phyloP scores from a whole-genome alignment of 2,329 filamentous ascomycete species.

The Zymoseptoria brevis region DNA sequence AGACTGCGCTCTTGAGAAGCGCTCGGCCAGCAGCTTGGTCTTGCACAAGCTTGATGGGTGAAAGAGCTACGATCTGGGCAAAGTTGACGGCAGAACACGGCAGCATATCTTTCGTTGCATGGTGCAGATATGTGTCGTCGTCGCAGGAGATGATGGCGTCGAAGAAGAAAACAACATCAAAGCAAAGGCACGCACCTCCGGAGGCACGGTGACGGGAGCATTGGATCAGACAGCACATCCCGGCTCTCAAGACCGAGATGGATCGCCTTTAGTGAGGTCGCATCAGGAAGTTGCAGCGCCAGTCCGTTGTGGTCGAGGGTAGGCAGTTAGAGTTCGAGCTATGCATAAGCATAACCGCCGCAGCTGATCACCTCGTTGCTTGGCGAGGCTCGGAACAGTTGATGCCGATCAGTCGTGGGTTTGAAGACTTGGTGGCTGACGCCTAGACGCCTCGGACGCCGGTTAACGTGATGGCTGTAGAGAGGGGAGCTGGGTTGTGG shows the following conservation, averaged over 20 bases:
- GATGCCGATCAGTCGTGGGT: not conserved
- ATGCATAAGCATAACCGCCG: constrained; percentile 19
- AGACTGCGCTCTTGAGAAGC: not conserved
- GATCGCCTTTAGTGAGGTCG: constrained; percentile 7
- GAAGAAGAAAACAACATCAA: too few species aligned
- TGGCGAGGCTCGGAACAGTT: not conserved
- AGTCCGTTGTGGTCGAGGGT: constrained; percentile 9
- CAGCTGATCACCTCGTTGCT: constrained; percentile 6
- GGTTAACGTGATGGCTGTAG: constrained; percentile 12
- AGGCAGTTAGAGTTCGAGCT: constrained; percentile 13
- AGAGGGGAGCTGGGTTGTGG: constrained; percentile 12
- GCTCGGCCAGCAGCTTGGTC: not conserved
- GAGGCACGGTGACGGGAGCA: not conserved
- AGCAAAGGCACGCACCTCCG: not conserved
- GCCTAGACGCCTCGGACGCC: constrained; percentile 8
- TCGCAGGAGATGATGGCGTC: too few species aligned
- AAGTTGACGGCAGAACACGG: not conserved
- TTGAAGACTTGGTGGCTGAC: not conserved
- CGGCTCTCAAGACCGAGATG: not conserved
- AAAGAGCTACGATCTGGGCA: not conserved
- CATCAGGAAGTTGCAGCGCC: constrained; percentile 17
- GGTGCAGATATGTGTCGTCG: not conserved
- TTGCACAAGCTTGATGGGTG: not conserved
- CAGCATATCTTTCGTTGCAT: not conserved
- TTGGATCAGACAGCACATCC: not conserved